Conservation (phyloP, 345 rosid species). For the Eucalyptus urophylla region DNA sequence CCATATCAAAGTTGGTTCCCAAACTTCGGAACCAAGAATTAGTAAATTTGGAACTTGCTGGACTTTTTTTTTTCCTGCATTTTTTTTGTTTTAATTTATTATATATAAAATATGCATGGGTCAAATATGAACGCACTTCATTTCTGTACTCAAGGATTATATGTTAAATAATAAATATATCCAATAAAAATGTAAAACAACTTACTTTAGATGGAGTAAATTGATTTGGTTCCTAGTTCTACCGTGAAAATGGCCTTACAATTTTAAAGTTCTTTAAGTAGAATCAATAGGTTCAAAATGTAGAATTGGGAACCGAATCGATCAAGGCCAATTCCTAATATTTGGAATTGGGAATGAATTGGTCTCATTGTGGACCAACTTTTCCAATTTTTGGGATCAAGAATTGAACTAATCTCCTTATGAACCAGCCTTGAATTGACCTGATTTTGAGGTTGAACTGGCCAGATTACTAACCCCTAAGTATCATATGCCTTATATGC, state of each 20-base stretch:
- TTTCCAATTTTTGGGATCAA: fast-evolving
- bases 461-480: fast-evolving
- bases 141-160: not conserved
- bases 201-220: not conserved
- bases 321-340: not conserved
- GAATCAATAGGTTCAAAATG: not conserved
- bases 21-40: not conserved
- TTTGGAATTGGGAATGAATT: not conserved
- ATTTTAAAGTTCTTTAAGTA: not conserved
- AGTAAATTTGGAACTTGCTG: not conserved
- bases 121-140: not conserved
- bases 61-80: not conserved
- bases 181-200: not conserved
- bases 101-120: not conserved
- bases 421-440: not conserved
- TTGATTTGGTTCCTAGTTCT: not conserved
- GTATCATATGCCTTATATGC: not conserved
- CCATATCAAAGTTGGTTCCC: not conserved
- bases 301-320: not conserved
- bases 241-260: not conserved
- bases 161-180: not conserved
- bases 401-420: not conserved
- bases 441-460: fast-evolving
- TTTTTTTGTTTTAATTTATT: not conserved
- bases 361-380: not conserved